phyloP scores from a whole-genome alignment of 192 early-diverging fungal species.

The Coemansia sp. region DNA sequence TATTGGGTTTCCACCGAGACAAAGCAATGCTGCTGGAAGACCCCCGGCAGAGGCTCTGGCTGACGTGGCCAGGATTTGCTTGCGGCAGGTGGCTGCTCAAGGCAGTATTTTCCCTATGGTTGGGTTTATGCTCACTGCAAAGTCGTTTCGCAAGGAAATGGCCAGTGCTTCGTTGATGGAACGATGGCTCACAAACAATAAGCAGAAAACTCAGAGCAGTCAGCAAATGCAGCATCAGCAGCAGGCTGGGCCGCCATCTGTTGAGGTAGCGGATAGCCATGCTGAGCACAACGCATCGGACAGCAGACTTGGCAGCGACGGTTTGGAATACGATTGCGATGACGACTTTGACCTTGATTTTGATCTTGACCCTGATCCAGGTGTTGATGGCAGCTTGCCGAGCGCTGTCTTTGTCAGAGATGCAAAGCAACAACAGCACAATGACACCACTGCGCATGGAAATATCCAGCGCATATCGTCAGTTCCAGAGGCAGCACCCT shows the following conservation, averaged over 20 bases:
- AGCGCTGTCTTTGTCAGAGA: background rate
- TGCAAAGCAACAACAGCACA: background rate
- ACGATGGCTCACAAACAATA: constrained; percentile 27
- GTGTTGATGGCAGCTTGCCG: background rate
- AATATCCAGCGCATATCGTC: background rate
- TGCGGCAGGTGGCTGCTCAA: constrained; percentile 16
- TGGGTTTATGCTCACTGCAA: constrained; percentile 33
- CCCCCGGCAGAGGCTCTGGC: constrained; percentile 27
- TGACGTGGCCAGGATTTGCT: constrained; percentile 23
- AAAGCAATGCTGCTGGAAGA: constrained; percentile 9
- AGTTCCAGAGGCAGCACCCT: background rate
- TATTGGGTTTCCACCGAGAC: constrained; percentile 36
- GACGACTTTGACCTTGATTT: background rate
- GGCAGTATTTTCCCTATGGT: constrained; percentile 28
- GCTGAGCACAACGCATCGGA: background rate
- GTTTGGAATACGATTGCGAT: background rate
- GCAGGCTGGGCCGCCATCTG: background rate
- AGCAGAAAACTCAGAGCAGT: background rate
- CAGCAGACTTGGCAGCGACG: background rate
- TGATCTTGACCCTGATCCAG: background rate
- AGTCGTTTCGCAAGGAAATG: constrained; percentile 40
- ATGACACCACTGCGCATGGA: background rate
- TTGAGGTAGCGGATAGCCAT: background rate
- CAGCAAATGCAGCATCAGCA: background rate
- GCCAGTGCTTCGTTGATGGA: constrained; percentile 44